Evolutionary conservation across 2,329 filamentous ascomycete genomes (phyloP), one percentile per base, ranked within the genome.

Genomic region (Zymoseptoria crescenta): DNA sequence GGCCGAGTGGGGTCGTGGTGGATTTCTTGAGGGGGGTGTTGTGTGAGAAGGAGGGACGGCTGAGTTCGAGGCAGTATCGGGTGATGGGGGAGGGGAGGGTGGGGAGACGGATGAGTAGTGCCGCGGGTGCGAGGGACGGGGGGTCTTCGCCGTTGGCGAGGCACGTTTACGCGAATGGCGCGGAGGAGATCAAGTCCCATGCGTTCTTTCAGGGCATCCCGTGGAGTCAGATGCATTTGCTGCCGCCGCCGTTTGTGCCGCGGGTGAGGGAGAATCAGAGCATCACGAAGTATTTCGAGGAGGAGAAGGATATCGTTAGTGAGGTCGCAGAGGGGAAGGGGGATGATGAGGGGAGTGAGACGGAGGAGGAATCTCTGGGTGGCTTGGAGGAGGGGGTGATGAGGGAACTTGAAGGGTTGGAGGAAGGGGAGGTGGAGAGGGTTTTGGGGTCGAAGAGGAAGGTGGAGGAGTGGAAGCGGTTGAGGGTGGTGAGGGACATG

Each of bases 151-250:
- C 61, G 5, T 59, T 67, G 19, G 62, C 60, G 13, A 60, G 74
- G 74, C 58, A 84, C 30, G 92, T 97, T 3, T 93, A 91, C 68
- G 79, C 88, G 0, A 83, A 94, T 62, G 92, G 96, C 68, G 92
- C 89, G 1, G 84, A 89, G 64, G 91, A 96, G 57, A 95, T 97
- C 78, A 96, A 95, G 72, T 76, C 81, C 3, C 94, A 97, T 74
- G 83, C 84, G 9, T 97, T 93, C 82, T 97, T 97, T 76, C 81
- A 80, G 58, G 84, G 85, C 54, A 83, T 95, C 16, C 82, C 84
- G 0, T 97, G 91, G 94, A 83, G 88, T 13, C 82, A 82, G 0
- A 74, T 96, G 16, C 88, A 94, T 68, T 75, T 81, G 35, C 81
- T 84, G 57, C 77, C 78, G 8, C 92, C 93, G 0, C 92, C 92